Evolutionary conservation across 148 eudicot genomes (phyloP).

Genomic region (Nepenthes mirabilis): DNA sequence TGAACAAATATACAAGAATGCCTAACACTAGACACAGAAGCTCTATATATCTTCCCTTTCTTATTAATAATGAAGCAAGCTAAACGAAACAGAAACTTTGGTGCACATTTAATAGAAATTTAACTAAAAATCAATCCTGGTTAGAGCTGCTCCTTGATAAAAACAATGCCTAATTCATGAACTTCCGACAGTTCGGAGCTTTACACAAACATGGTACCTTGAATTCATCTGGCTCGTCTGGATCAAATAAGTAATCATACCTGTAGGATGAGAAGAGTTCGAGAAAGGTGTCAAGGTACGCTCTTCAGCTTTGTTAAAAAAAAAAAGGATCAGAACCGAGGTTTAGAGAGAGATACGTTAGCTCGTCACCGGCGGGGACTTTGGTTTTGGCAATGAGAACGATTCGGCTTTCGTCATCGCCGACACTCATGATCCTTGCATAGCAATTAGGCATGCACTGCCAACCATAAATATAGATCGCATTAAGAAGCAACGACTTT

Average conservation of each 20-base stretch:
- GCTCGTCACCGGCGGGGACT: slow-evolving; percentile 60
- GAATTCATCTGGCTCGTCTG: slow-evolving; percentile 80
- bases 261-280: slow-evolving; percentile 24
- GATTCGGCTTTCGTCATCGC: slow-evolving; percentile 67
- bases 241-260: slow-evolving; percentile 97
- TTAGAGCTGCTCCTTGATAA: no score
- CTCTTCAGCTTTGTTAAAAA: not conserved
- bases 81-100: no score
- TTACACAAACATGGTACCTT: slow-evolving; percentile 89
- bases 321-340: not conserved
- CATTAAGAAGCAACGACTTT: not conserved
- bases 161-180: slow-evolving; percentile 58
- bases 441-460: slow-evolving; percentile 83
- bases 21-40: no score
- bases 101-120: no score
- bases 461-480: slow-evolving; percentile 1
- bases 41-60: no score
- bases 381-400: slow-evolving; percentile 67
- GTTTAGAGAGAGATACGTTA: slow-evolving; percentile 34
- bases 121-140: no score
- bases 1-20: no score
- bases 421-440: slow-evolving; percentile 81
- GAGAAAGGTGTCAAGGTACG: not conserved
- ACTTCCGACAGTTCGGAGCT: slow-evolving; percentile 88
- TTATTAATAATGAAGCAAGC: no score